phyloP scores from a whole-genome alignment of 2,329 filamentous ascomycete species.

The Alternaria arborescens region DNA sequence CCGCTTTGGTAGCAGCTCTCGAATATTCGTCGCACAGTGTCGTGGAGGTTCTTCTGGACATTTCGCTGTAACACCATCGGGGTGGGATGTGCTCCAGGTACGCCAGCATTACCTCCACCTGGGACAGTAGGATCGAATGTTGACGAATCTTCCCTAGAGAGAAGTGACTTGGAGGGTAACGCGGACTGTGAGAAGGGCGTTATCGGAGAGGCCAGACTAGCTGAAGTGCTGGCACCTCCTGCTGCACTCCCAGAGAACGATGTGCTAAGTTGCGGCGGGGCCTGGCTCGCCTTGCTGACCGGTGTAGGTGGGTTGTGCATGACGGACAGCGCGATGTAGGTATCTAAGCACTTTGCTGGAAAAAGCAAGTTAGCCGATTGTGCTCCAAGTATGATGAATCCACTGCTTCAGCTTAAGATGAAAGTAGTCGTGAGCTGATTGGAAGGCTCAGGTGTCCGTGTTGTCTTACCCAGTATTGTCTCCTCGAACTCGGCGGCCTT shows the following conservation, averaged over 20 bases:
- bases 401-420: background rate
- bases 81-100: slow-evolving; percentile 63
- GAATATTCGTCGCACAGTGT: slow-evolving; percentile 87
- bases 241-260: slow-evolving; percentile 75
- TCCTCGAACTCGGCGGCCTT: slow-evolving; percentile 95
- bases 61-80: slow-evolving; percentile 74
- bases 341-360: slow-evolving; percentile 89
- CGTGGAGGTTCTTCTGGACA: slow-evolving; percentile 81
- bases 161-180: slow-evolving; percentile 89
- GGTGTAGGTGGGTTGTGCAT: slow-evolving; percentile 63
- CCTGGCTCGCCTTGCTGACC: slow-evolving; percentile 58
- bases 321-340: slow-evolving; percentile 86
- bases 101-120: slow-evolving; percentile 64
- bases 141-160: slow-evolving; percentile 80
- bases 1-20: slow-evolving; percentile 86
- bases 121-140: slow-evolving; percentile 65
- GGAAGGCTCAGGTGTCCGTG: slow-evolving; percentile 7
- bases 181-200: slow-evolving; percentile 96
- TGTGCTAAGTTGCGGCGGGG: slow-evolving; percentile 76
- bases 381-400: background rate
- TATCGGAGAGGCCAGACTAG: slow-evolving; percentile 80
- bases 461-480: slow-evolving; percentile 82
- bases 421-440: background rate
- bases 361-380: slow-evolving; percentile 26
- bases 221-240: slow-evolving; percentile 72